Evolutionary conservation across 495 filamentous ascomycete species (phyloP).

Genomic region (Elasticomyces elasticus): DNA sequence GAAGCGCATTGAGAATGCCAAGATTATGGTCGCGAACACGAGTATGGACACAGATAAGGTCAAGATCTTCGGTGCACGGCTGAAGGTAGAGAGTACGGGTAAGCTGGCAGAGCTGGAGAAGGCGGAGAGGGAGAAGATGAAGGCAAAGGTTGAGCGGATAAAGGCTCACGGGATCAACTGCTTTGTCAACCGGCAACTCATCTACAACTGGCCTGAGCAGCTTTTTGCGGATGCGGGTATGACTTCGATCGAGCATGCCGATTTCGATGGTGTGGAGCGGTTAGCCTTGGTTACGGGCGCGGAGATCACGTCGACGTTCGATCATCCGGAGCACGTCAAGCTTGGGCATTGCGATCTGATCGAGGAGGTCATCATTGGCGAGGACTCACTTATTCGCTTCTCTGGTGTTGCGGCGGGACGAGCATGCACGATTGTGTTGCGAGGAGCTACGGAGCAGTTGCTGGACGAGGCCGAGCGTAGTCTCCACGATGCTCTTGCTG

Average conservation of each 20-base stretch:
- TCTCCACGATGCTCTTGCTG: constrained; percentile 90
- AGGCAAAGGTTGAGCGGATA: constrained; percentile 94
- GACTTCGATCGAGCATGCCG: constrained; percentile 95
- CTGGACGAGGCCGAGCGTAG: constrained; percentile 95
- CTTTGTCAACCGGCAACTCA: constrained; percentile 97
- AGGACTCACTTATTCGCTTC: constrained; percentile 94
- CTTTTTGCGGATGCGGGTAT: constrained; percentile 96
- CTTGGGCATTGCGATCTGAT: constrained; percentile 91
- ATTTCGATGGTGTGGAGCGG: constrained; percentile 96
- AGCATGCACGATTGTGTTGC: constrained; percentile 93
- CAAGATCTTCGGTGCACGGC: constrained; percentile 95
- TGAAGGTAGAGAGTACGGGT: constrained; percentile 89
- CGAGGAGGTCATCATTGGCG: constrained; percentile 95
- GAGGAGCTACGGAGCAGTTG: constrained; percentile 91
- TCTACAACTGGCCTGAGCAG: constrained; percentile 99
- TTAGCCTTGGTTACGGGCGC: constrained; percentile 91
- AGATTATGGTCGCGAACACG: constrained; percentile 95
- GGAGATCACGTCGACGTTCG: constrained; percentile 95
- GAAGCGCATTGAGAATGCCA: constrained; percentile 92
- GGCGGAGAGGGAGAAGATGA: constrained; percentile 98
- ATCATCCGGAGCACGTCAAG: constrained; percentile 94
- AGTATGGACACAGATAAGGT: constrained; percentile 99
- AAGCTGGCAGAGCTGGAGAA: constrained; percentile 95
- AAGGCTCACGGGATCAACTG: constrained; percentile 99
- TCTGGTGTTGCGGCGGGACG: constrained; percentile 89